Evolutionary conservation across 177 flowering plant genomes (phyloP).

Genomic region (Telopea speciosissima): DNA sequence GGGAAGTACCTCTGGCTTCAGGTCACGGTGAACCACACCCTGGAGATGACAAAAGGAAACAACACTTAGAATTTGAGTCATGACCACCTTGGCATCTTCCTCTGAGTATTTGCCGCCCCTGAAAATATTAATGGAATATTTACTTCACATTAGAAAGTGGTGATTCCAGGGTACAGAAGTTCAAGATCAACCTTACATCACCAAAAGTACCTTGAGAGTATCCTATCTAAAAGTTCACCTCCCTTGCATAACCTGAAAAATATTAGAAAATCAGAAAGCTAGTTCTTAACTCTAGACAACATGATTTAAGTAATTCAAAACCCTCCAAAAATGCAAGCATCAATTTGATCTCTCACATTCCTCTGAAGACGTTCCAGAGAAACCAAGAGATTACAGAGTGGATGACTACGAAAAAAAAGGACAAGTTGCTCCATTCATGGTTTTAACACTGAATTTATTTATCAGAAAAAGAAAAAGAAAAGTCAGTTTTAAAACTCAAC

Average conservation of each 20-base stretch:
- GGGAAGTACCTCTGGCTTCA: conserved; percentile 81
- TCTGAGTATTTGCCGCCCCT: conserved; percentile 92
- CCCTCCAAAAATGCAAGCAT: background rate
- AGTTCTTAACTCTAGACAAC: background rate
- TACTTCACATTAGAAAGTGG: background rate
- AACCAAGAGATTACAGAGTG: too few relatives aligned
- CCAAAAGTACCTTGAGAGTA: conserved; percentile 46
- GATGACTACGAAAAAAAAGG: too few relatives aligned
- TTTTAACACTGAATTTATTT: too few relatives aligned
- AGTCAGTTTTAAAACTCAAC: too few relatives aligned
- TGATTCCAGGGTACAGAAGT: background rate
- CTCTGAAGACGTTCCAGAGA: background rate
- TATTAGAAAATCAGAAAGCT: background rate
- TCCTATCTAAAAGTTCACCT: conserved; percentile 84
- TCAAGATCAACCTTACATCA: background rate
- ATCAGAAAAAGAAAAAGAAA: too few relatives aligned
- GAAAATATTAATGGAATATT: conserved; percentile 16
- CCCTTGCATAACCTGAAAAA: conserved; percentile 83
- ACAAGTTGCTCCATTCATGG: too few relatives aligned
- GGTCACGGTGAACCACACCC: conserved; percentile 96
- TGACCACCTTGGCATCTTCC: conserved; percentile 77
- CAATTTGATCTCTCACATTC: background rate
- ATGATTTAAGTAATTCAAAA: background rate
- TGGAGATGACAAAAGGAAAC: conserved; percentile 95
- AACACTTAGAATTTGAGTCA: conserved; percentile 78